Evolutionary conservation across 805 yeast genomes (phyloP), one percentile per base, ranked within the genome.

Genomic region (Nakazawaea pomicola): DNA sequence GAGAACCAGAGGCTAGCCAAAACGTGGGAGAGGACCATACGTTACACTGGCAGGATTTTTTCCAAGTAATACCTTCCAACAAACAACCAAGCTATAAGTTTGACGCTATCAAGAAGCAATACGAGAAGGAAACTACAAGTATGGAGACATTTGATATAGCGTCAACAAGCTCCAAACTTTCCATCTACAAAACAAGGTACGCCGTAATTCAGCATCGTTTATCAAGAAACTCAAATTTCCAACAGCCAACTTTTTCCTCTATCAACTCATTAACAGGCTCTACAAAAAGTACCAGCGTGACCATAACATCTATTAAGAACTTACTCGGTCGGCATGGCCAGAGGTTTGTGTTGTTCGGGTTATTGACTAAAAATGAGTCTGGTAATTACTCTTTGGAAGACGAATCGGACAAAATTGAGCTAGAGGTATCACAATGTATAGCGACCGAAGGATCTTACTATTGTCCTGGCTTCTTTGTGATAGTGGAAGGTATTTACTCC

Each of bases 401-500:
- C 57, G 74, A 81, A 4, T 75, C 89, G 1, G 96, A 88, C 44
- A 61, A 70, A 32, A 80, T 91, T 9, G 81, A 76, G 49, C 62
- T 93, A 11, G 85, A 84, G 42, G 53, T 84, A 4, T 62, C 70
- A 8, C 82, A 81, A 49, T 68, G 88, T 1, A 65, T 69, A 14
- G 81, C 83, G 33, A 73, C 83, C 1, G 67, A 67, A 3, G 87
- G 81, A 0, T 70, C 82, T 7, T 90, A 76, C 52, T 81, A 76
- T 52, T 76, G 80, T 3, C 69, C 76, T 0, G 98, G 99, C 2
- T 79, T 83, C 66, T 78, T 83, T 50, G 76, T 87, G 0, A 61
- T 91, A 2, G 82, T 84, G 39, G 95, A 88, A 54, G 99, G 99
- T 14, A 77, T 86, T 14, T 87, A 88, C 55, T 77, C 80, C 12